Base-by-base conservation (phyloP, 345 rosid species). In the rapeseed (Brassica napus) region DNA sequence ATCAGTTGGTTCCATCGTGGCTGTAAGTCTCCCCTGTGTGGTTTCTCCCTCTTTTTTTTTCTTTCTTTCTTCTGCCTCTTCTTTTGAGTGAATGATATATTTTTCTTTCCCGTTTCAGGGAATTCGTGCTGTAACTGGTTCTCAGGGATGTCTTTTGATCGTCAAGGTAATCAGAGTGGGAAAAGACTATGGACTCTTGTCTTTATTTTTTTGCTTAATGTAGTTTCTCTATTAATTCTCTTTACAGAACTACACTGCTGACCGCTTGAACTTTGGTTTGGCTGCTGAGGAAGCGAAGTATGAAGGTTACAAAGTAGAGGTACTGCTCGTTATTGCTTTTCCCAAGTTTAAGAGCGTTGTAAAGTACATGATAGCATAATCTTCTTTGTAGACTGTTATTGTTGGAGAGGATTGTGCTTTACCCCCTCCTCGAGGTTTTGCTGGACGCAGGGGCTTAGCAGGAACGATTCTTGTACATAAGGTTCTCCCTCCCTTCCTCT, bases 231-330 rank as follows among this genome's bases (percentile, higher is more conserved):
- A 5, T 73, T 44, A 65, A 79, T 57, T 86, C 6, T 78, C 35
- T 86, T 72, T 63, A 65, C 89, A 94, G 98, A 94, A 94, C 75
- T 94, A 94, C 79, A 94, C 98, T 0, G 98, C 97, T 75, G 98
- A 94, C 82, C 94, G 98, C 30, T 81, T 92, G 77, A 92, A 92
- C 92, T 94, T 94, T 79, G 98, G 98, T 81, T 83, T 94, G 88
- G 98, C 98, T 65, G 98, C 97, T 65, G 98, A 94, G 86, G 97
- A 90, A 90, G 98, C 98, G 74, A 92, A 92, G 85, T 88, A 96
- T 74, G 98, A 94, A 87, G 98, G 98, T 79, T 94, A 89, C 79
- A 87, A 91, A 86, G 86, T 94, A 49, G 98, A 94, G 93, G 98
- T 94, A 84, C 23, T 61, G 72, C 72, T 70, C 15, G 15, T 63